phyloP scores from a whole-genome alignment of 306 rosid genomes.

The Corylus heterophylla region DNA sequence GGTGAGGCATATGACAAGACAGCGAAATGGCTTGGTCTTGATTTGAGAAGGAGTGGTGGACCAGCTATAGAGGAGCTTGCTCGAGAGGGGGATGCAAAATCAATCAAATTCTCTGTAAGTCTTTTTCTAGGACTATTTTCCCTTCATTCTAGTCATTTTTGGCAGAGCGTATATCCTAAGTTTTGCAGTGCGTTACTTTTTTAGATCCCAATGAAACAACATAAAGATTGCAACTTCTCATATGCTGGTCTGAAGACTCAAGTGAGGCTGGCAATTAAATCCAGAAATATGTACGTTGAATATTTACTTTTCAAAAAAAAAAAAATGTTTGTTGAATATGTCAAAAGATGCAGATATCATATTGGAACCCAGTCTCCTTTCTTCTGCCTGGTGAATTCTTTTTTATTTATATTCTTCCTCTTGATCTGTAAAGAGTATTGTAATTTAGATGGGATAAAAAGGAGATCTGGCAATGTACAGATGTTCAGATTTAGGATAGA shows the following conservation, averaged over 20 bases:
- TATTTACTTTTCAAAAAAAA: background rate
- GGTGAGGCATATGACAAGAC: constrained; percentile 98
- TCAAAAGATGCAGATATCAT: background rate
- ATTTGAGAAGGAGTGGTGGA: constrained; percentile 94
- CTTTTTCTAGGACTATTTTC: constrained; percentile 14
- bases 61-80: constrained; percentile 98
- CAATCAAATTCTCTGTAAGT: constrained; percentile 79
- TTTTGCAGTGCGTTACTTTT: constrained; percentile 19
- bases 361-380: background rate
- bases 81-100: constrained; percentile 68
- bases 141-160: background rate
- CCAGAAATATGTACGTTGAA: constrained; percentile 71
- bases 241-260: constrained; percentile 98
- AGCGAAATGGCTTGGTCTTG: constrained; percentile 99
- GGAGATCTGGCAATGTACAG: background rate
- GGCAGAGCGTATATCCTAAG: constrained; percentile 26
- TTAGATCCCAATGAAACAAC: constrained; percentile 95
- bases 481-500: background rate
- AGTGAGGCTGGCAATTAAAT: constrained; percentile 90
- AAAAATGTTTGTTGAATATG: constrained; percentile 50
- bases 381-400: background rate
- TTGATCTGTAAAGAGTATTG: background rate
- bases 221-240: constrained; percentile 97
- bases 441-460: background rate
- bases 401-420: background rate